phyloP scores from a whole-genome alignment of 768 basidiomycete genomes.

The Naematelia encephala region DNA sequence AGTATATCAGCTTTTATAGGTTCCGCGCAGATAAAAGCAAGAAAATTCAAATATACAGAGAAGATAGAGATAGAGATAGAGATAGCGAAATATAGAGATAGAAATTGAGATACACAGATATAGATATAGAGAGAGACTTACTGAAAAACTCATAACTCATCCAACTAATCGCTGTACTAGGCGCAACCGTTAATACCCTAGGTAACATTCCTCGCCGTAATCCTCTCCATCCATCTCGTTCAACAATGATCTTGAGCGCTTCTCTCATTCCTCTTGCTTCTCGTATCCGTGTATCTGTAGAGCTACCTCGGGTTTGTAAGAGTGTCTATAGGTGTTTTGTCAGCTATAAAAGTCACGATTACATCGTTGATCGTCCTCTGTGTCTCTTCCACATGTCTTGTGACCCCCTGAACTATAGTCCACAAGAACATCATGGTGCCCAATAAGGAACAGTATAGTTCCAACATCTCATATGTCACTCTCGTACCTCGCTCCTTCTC shows the following conservation, averaged over 20 bases:
- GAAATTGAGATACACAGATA: no score
- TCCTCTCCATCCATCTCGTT: conserved; percentile 76
- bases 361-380: no score
- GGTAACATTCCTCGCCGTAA: conserved; percentile 85
- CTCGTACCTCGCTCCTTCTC: no score
- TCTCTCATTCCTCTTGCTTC: conserved; percentile 77
- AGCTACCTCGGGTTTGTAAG: conserved; percentile 89
- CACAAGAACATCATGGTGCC: no score
- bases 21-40: background rate
- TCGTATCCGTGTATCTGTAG: conserved; percentile 78
- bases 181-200: conserved; percentile 89
- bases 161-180: conserved; percentile 96
- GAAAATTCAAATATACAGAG: background rate
- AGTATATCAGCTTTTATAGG: conserved; percentile 7
- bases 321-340: conserved; percentile 61
- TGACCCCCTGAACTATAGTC: no score
- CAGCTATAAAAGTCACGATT: background rate
- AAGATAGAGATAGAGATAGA: background rate
- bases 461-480: no score
- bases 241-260: conserved; percentile 84
- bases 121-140: conserved; percentile 60
- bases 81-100: background rate
- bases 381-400: no score
- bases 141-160: conserved; percentile 98
- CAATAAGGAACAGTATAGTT: no score